phyloP scores from a whole-genome alignment of 2,329 filamentous ascomycete genomes.

The Curvularia verruculosa region DNA sequence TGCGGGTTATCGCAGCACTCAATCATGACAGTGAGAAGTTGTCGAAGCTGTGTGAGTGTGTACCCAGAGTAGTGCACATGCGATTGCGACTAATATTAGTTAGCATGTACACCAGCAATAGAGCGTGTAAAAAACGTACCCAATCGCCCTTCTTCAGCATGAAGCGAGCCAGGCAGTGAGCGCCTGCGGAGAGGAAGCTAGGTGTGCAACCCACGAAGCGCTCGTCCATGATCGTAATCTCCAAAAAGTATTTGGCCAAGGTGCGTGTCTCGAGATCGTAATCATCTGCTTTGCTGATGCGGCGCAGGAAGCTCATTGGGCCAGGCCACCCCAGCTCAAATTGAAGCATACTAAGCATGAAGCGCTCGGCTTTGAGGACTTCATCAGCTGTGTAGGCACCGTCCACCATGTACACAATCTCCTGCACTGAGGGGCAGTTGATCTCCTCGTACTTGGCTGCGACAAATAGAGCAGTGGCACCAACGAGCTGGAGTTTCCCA shows the following conservation, averaged over 20 bases:
- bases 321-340: constrained; percentile 98
- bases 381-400: constrained; percentile 86
- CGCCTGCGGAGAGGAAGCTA: constrained; percentile 87
- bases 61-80: constrained; percentile 96
- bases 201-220: constrained; percentile 90
- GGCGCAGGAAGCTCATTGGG: constrained; percentile 95
- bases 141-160: constrained; percentile 92
- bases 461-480: constrained; percentile 92
- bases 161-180: constrained; percentile 87
- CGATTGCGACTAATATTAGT: constrained; percentile 67
- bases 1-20: constrained; percentile 85
- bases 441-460: constrained; percentile 99
- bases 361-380: constrained; percentile 94
- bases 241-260: constrained; percentile 95
- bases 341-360: constrained; percentile 95
- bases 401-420: constrained; percentile 99
- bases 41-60: constrained; percentile 81
- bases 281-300: constrained; percentile 97
- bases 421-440: constrained; percentile 90
- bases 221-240: constrained; percentile 97
- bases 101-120: constrained; percentile 35
- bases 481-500: constrained; percentile 92
- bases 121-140: constrained; percentile 65
- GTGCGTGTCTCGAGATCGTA: constrained; percentile 96
- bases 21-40: constrained; percentile 76